Percentiles rank a stretch among this genome's conserved stretches.
Evolutionary conservation across 179 eudicot species (phyloP).

Genomic region (Patellifolia procumbens): DNA sequence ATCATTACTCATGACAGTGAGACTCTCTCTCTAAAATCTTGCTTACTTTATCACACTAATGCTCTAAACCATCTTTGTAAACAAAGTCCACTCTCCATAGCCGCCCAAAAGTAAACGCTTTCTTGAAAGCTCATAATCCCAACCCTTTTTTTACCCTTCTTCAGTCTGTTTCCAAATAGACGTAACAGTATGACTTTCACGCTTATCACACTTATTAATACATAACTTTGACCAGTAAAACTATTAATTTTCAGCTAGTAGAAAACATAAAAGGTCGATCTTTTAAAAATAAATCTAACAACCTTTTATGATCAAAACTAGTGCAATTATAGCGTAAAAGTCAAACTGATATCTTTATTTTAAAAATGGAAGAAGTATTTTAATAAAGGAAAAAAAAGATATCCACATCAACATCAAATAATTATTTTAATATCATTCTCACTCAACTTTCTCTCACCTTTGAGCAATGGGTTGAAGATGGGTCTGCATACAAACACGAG

Average conservation of each 20-base stretch:
- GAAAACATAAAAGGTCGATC: not conserved
- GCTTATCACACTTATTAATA: no score
- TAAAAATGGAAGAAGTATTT: not conserved
- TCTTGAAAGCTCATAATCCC: slow-evolving; percentile 26
- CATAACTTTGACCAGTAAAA: no score
- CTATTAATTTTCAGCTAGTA: not conserved
- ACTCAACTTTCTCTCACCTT: not conserved
- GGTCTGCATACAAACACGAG: slow-evolving; percentile 32
- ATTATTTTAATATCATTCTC: not conserved
- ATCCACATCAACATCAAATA: slow-evolving; percentile 24
- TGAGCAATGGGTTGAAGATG: slow-evolving; percentile 34
- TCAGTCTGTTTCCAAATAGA: no score
- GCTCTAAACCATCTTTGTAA: slow-evolving; percentile 23
- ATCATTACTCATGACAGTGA: slow-evolving; percentile 20
- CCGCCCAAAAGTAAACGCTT: slow-evolving; percentile 46
- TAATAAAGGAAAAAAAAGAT: not conserved
- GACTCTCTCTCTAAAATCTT: slow-evolving; percentile 19
- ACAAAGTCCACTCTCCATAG: slow-evolving; percentile 41
- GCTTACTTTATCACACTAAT: slow-evolving; percentile 28
- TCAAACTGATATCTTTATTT: no score
- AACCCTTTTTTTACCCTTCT: slow-evolving; percentile 13
- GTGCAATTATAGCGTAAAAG: no score
- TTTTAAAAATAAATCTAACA: not conserved
- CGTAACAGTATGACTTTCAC: no score
- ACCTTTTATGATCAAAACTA: no score